Base-by-base conservation (phyloP, 139 green algal species). In the Nannochloris sp. region DNA sequence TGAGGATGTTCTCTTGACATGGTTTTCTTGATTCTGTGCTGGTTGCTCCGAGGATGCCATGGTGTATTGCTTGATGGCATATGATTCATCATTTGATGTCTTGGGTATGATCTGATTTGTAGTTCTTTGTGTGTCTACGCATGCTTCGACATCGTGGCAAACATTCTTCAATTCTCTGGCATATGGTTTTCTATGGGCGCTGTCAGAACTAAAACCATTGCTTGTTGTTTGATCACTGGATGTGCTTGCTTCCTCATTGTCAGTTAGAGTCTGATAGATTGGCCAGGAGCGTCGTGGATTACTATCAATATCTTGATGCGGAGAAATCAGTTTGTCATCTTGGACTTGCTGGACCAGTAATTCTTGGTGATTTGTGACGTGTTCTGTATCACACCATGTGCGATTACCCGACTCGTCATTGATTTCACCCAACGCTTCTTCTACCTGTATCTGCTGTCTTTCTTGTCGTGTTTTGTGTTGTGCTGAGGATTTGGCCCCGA, bases 161-260 rank as follows among this genome's bases (percentile, higher is more conserved):
- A 40, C 34, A 40, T 40, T 40, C 9, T 73, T 66, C 49, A 27
- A 12, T 65, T 61, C 34, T 16, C 59, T 60, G 59, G 59, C 60
- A 65, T 60, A 21, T 51, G 21, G 29, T 60, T 66, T 18, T 40
- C 24, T 21, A 23, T 65, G 59, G 59, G 61, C 25, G 43, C 61
- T 60, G 46, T 61, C 61, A 63, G 60, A 54, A 16, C 25, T 25
- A 21, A 61, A 64, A 40, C 44, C 48, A 18, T 64, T 23, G 23
- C 56, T 34, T 66, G 14, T 25, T 56, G 21, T 54, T 16, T 59
- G 58, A 55, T 64, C 58, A 34, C 53, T 49, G 12, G 56, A 34
- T 64, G 56, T 29, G 56, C 58, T 29, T 55, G 55, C 58, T 57
- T 64, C 21, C 27, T 34, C 56, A 29, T n/a, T 55, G 29, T 59